Evolutionary conservation across 345 rosid species (phyloP), one percentile per base, ranked within the genome.

Genomic region (Rhizophora apiculata): DNA sequence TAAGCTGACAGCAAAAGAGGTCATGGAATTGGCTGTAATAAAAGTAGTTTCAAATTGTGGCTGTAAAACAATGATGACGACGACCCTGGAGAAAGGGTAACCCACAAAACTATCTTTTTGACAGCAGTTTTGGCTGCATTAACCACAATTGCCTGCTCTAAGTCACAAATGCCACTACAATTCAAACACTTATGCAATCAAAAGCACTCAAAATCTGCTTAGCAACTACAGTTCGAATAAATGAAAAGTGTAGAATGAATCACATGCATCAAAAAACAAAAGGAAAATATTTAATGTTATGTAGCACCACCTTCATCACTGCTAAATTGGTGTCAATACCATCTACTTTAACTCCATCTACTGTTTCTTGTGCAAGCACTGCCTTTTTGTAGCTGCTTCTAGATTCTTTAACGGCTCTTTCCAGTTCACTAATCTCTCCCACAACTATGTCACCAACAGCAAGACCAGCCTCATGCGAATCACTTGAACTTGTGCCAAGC

Each of bases 251-350:
- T 43, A 43, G 49, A 13, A 43, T 43, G 49, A 13, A 43, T 43
- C 49, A 43, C 16, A 13, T 43, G 48, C 2, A 43, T 11, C 16
- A 58, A 51, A 62, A 6, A 16, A 46, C 49, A 1, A 24, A n/a
- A 2, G 2, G 24, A 11, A n/a, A 26, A 37, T 51, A 19, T 55
- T 48, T 37, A 21, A 31, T 20, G 32, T n/a, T 43, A 43, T 43
- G 13, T 10, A 65, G 69, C 58, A 62, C 60, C 86, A 95, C 99
- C 99, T 95, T 92, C 99, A 92, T 95, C 62, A 95, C 91, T 26
- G 99, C 99, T 84, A 92, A 46, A 82, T 95, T 95, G 79, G 97
- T 88, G 72, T 92, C 98, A 72, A 95, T 82, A 68, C 99, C 99
- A 43, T 87, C 94, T 69, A 95, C 92, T 85, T 90, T 90, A 53